Evolutionary conservation across 495 filamentous ascomycete species (phyloP), one percentile per base, ranked within the genome.

Genomic region (Penicillium chermesinum): DNA sequence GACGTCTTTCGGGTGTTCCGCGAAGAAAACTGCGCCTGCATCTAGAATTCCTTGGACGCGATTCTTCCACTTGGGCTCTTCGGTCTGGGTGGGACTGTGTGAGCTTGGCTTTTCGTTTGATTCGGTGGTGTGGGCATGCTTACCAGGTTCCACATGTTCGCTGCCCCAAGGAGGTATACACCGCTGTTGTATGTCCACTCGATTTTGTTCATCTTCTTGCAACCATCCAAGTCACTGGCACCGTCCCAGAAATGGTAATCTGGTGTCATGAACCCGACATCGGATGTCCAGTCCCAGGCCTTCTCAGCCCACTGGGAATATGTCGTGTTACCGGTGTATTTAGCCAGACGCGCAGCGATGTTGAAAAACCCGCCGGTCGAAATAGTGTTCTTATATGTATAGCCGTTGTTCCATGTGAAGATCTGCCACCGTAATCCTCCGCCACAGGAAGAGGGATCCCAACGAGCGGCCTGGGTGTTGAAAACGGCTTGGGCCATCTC

Each of bases 391-490:
- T 91, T 86, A 71, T 91, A 91, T 43, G 83, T 75, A 48, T 86
- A 93, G 0, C 90, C 89, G 41, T 77, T 81, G 53, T 93, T 90
- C 47, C 76, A 84, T 1, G 79, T 76, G 62, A 85, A 88, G 48
- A 95, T 90, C 67, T 95, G 89, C 90, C 90, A 95, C 14, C 78
- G 65, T 38, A 96, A 61, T 4, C 88, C 88, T 30, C 88, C 88
- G 25, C 69, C 72, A 50, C 88, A 93, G 12, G 70, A 72, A 2
- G 70, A 68, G 0, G 64, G 69, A 62, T 94, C 81, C 89, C 89
- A 96, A 9, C 88, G 76, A 13, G 42, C 48, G 10, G 76, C 80
- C 57, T 89, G 86, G 0, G 79, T 81, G 63, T 91, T 89, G 67
- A 91, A 91, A 3, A 83, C 84, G 7, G 82, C 86, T 59, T 91